Evolutionary conservation across 345 rosid genomes (phyloP).

Genomic region (Microthlaspi erraticum): DNA sequence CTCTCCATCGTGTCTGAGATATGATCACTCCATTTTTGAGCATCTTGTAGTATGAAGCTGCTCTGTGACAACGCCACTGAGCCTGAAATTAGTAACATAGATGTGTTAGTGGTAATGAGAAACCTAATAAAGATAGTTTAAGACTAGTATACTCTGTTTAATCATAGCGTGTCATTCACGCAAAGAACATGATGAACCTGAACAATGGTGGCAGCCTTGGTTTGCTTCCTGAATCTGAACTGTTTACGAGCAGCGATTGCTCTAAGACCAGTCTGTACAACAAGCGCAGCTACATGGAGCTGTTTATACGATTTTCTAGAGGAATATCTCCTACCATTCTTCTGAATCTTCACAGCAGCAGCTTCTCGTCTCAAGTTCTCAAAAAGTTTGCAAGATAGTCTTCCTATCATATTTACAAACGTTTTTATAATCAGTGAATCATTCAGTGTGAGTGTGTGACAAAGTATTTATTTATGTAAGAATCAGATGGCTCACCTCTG

Average conservation of each 20-base stretch:
- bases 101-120: slow-evolving; percentile 22
- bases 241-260: slow-evolving; percentile 70
- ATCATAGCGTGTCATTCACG: neutral
- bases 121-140: slow-evolving; percentile 5
- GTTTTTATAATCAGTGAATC: slow-evolving; percentile 2
- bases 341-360: slow-evolving; percentile 76
- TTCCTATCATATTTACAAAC: slow-evolving; percentile 49
- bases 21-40: slow-evolving; percentile 65
- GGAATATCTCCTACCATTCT: slow-evolving; percentile 55
- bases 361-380: slow-evolving; percentile 57
- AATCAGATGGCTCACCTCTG: slow-evolving; percentile 58
- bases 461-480: neutral
- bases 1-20: slow-evolving; percentile 82
- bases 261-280: slow-evolving; percentile 70
- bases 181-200: slow-evolving; percentile 49
- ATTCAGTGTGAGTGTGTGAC: neutral
- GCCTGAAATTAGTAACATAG: slow-evolving; percentile 49
- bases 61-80: slow-evolving; percentile 70
- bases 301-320: slow-evolving; percentile 60
- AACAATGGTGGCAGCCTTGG: slow-evolving; percentile 69
- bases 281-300: slow-evolving; percentile 56
- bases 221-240: slow-evolving; percentile 62
- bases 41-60: slow-evolving; percentile 58
- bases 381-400: slow-evolving; percentile 63
- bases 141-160: neutral